Evolutionary conservation across 192 early-diverging fungal genomes (phyloP).

Genomic region (Spizellomyces sp.): DNA sequence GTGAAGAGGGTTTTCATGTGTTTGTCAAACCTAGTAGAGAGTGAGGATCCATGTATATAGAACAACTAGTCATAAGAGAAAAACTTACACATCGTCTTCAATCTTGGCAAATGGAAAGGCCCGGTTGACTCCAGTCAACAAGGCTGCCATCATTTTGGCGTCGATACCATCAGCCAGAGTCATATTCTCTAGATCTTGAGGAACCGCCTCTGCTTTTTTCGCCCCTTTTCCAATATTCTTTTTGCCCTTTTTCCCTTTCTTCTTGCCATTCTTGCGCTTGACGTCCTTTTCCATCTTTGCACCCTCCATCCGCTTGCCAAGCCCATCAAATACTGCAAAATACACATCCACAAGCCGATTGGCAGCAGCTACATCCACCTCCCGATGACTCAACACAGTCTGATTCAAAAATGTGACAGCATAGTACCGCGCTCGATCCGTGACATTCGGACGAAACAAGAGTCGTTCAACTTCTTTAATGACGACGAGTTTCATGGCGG

Average conservation of each 20-base stretch:
- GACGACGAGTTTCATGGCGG: constrained; percentile 88
- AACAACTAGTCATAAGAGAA: not conserved
- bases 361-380: constrained; percentile 71
- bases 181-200: constrained; percentile 18
- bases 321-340: constrained; percentile 84
- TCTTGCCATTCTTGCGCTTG: constrained; percentile 31
- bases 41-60: constrained; percentile 20
- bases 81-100: constrained; percentile 63
- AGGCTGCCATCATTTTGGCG: constrained; percentile 85
- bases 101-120: constrained; percentile 89
- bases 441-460: constrained; percentile 70
- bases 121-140: constrained; percentile 94
- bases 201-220: constrained; percentile 22
- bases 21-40: constrained; percentile 53
- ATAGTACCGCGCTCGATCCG: constrained; percentile 86
- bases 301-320: constrained; percentile 58
- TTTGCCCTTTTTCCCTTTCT: constrained; percentile 9
- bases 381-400: constrained; percentile 71
- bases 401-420: constrained; percentile 91
- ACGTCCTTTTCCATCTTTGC: constrained; percentile 52
- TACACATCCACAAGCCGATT: constrained; percentile 88
- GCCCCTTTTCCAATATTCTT: constrained; percentile 12
- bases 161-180: constrained; percentile 56
- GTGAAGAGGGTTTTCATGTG: constrained; percentile 91
- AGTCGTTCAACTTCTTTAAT: constrained; percentile 87